Base-by-base conservation (phyloP, 1,139 yeast species). In the Suhomyces ambrosiae region DNA sequence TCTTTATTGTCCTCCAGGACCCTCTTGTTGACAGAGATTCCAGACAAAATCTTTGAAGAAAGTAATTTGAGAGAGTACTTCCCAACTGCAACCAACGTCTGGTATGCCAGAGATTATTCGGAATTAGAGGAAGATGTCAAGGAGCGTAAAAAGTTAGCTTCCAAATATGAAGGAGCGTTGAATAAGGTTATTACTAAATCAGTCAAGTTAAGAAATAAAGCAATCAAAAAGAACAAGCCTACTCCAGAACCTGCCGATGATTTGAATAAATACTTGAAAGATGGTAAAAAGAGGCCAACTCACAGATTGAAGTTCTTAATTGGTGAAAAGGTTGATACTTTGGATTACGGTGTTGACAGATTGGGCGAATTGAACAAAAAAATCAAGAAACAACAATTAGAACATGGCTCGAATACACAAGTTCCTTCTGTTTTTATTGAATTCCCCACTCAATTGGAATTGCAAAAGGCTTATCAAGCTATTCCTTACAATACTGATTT, bases 381-480 rank as follows among this genome's bases (percentile, higher is more conserved):
- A 48, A 81, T 92, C 46, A 67, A 66, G 37, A 73, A 74, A 28
- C 60, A 77, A 48, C 96, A 88, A 65, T 55, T 56, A 23, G 63
- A 65, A 30, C 67, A 68, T 50, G 65, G 67, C 34, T 59, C 70
- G 13, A 63, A 68, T 41, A 66, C 71, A 7, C 81, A 79, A 52
- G 59, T 74, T 30, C 80, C 85, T 38, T 85, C 96, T 25, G 95
- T 86, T 13, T 89, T 92, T 57, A 74, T 90, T 35, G 92, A 86
- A 58, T 92, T 92, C 61, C 80, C 86, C 38, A 78, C 89, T 41
- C 97, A 89, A 62, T 81, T 84, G 54, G 87, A 87, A 52, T 87
- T 94, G 27, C 96, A 90, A 63, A 71, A 82, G 48, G 97, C 97
- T n/a, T 80, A 73, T 57, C 97, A 90, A 64, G 79, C 86, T 18